These are phyloP conservation scores for Annulohypoxylon bovei DNA, from an alignment of 495 filamentous ascomycete species.

Conservation along the genomic window DNA sequence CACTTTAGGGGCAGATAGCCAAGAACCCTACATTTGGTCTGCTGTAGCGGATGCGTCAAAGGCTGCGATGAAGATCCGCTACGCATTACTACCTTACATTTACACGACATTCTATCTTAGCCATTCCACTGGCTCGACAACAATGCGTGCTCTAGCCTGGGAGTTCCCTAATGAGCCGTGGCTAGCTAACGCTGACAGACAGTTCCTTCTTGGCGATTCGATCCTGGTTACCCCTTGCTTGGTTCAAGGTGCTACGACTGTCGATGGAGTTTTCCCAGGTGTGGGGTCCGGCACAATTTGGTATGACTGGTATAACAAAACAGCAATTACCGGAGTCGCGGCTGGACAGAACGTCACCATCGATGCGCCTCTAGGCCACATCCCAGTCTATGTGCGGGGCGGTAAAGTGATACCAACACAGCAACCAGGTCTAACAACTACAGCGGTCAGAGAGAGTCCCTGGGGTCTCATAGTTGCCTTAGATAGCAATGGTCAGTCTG, in stretches of 20 bases:
- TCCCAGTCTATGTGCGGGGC: slow-evolving; percentile 79
- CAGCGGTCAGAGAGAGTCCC: slow-evolving; percentile 69
- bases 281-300: slow-evolving; percentile 67
- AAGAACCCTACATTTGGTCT: slow-evolving; percentile 83
- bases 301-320: slow-evolving; percentile 85
- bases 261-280: slow-evolving; percentile 83
- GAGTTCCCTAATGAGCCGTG: slow-evolving; percentile 82
- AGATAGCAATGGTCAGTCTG: slow-evolving; percentile 64
- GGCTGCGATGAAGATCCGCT: slow-evolving; percentile 78
- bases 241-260: slow-evolving; percentile 68
- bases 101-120: slow-evolving; percentile 83
- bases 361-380: slow-evolving; percentile 78
- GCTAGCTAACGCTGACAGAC: slow-evolving; percentile 72
- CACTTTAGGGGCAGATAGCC: slow-evolving; percentile 65
- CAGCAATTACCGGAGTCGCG: slow-evolving; percentile 58
- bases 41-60: slow-evolving; percentile 73
- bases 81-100: slow-evolving; percentile 78
- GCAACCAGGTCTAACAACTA: slow-evolving; percentile 74
- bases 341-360: slow-evolving; percentile 76
- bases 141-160: slow-evolving; percentile 85
- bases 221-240: slow-evolving; percentile 80
- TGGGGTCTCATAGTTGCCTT: slow-evolving; percentile 77
- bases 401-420: slow-evolving; percentile 76
- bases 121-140: slow-evolving; percentile 73
- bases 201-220: slow-evolving; percentile 79